Percentiles rank a stretch among this genome's conserved stretches.
These are phyloP conservation scores for Diversispora epigaea DNA, from an alignment of 192 early-diverging fungal species.

Conservation along the genomic window DNA sequence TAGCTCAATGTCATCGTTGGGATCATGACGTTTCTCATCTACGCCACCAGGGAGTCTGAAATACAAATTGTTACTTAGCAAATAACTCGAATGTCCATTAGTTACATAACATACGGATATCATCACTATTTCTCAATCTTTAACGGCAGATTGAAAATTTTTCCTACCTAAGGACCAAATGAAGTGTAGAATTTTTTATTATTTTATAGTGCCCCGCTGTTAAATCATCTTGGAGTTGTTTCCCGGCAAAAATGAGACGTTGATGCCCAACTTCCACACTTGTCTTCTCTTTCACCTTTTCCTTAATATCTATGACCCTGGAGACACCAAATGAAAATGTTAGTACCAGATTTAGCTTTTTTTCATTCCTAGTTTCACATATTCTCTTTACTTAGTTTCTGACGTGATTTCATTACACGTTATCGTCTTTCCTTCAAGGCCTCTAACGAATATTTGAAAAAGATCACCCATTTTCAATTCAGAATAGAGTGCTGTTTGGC, in stretches of 20 bases:
- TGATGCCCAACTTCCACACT: not conserved
- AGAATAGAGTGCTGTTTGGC: not conserved
- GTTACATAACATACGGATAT: not conserved
- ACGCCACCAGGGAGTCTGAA: conserved; percentile 12
- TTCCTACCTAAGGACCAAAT: conserved; percentile 18
- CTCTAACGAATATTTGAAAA: conserved; percentile 6
- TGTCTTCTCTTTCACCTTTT: not conserved
- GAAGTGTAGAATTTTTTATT: not conserved
- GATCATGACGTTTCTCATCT: conserved; percentile 7
- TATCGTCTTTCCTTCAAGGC: not conserved
- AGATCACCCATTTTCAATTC: conserved; percentile 2
- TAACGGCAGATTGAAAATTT: not conserved
- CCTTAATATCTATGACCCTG: conserved; percentile 5
- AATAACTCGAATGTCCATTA: not conserved
- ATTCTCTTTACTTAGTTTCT: conserved; percentile 2
- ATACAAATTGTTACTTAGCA: not conserved
- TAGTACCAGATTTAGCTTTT: not conserved
- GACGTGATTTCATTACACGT: not conserved
- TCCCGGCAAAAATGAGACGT: conserved; percentile 7
- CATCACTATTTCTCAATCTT: not conserved
- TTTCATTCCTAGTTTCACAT: conserved; percentile 4
- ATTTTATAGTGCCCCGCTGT: not conserved
- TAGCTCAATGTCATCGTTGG: not conserved
- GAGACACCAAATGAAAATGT: conserved; percentile 9
- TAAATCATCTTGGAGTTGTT: not conserved